A percentile compares a stretch with the other conserved stretches of the same genome.
Evolutionary conservation across 805 yeast species (phyloP).

Genomic region (Grigorovia humatica): DNA sequence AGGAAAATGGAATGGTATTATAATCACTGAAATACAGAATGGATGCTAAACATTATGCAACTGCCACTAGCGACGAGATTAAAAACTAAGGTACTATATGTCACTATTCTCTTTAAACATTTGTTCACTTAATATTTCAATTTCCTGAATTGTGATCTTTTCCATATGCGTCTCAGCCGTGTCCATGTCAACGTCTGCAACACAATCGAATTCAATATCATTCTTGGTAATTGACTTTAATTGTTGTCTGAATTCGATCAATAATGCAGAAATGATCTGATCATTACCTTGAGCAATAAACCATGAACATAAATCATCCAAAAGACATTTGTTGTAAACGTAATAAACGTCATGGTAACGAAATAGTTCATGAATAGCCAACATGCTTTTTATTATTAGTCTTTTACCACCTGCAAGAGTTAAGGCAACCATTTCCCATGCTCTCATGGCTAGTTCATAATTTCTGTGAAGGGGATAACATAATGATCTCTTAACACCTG

Average conservation of each 20-base stretch:
- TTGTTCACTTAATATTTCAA: constrained; percentile 31
- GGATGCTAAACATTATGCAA: neutral
- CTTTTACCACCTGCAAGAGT: constrained; percentile 61
- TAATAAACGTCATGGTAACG: constrained; percentile 77
- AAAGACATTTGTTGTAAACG: constrained; percentile 65
- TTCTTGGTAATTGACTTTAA: constrained; percentile 26
- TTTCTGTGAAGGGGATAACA: constrained; percentile 73
- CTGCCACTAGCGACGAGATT: neutral
- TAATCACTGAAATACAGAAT: no score
- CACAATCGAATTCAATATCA: constrained; percentile 37
- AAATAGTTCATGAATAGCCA: constrained; percentile 60
- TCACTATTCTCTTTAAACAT: neutral
- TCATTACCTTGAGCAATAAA: constrained; percentile 49
- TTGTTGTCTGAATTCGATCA: constrained; percentile 49
- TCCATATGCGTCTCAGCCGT: constrained; percentile 33
- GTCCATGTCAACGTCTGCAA: constrained; percentile 28
- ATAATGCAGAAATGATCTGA: constrained; percentile 46
- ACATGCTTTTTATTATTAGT: constrained; percentile 46
- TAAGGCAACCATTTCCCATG: constrained; percentile 67
- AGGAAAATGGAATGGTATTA: neutral
- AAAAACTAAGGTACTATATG: neutral
- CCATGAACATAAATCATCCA: constrained; percentile 76
- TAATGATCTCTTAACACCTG: constrained; percentile 63
- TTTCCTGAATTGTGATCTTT: constrained; percentile 41
- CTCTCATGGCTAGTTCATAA: constrained; percentile 45